A percentile compares a stretch with the other conserved stretches of the same genome.
Evolutionary conservation across 2,329 filamentous ascomycete species (phyloP).

Genomic region (Plenodomus tracheiphilus): DNA sequence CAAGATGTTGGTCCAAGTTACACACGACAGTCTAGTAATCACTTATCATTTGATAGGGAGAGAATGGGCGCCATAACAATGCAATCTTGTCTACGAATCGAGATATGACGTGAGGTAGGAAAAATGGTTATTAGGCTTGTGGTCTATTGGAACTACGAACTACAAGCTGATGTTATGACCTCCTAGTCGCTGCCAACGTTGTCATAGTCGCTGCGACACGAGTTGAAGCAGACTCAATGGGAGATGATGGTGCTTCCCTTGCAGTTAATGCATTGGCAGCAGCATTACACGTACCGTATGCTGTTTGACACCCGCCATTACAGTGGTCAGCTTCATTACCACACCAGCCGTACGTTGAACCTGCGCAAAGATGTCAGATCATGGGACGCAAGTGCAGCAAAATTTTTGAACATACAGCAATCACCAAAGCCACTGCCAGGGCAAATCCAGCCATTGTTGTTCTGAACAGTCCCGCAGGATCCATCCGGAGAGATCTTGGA

Average conservation of each 20-base stretch:
- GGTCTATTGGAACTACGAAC: not conserved
- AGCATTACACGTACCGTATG: not conserved
- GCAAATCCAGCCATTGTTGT: constrained; percentile 1
- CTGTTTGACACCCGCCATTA: constrained; percentile 1
- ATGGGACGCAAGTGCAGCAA: not conserved
- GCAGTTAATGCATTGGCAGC: not conserved
- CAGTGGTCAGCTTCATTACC: not conserved
- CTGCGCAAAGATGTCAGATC: not conserved
- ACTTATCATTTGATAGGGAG: too few relatives aligned
- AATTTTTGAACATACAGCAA: not conserved
- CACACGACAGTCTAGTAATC: too few relatives aligned
- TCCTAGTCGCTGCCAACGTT: not conserved
- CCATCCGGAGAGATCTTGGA: constrained; percentile 1
- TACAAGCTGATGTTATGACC: not conserved
- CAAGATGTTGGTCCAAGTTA: too few relatives aligned
- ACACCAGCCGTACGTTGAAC: constrained; percentile 1
- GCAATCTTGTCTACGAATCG: not conserved
- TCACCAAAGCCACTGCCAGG: constrained; percentile 1
- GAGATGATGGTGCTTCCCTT: not conserved
- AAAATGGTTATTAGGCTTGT: not conserved
- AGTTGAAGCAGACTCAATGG: not conserved
- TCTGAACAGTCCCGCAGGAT: constrained; percentile 1
- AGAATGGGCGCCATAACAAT: not conserved
- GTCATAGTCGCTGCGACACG: not conserved
- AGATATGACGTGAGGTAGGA: not conserved